Evolutionary conservation across 192 early-diverging fungal species (phyloP), one percentile per base, ranked within the genome.

Genomic region (Backusella australiensis): DNA sequence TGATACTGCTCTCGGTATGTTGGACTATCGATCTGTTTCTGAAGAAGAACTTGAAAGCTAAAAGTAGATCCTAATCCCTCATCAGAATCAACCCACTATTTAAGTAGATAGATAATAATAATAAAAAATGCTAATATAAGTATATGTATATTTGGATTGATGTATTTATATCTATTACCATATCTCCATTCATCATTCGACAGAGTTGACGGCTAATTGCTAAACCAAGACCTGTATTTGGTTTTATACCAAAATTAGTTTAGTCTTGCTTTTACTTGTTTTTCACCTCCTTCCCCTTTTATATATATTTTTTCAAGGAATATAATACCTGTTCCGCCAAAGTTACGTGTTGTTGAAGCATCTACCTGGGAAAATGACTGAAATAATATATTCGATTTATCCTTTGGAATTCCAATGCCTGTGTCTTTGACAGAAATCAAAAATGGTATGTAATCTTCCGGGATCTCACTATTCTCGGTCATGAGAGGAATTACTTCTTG

Each of bases 21-120:
- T 6, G 67, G 67, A 35, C 44, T 71, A 23, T 41, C 44, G 5
- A 49, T n/a, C n/a, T 71, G 52, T 29, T 56, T 69, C 21, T 70
- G 69, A 26, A 77, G 41, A 19, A 42, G 59, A 15, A 77, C 69
- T 8, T 53, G 44, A 69, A 96, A 94, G 72, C 83, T 90, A 85
- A 96, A 96, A 66, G 88, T 87, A 0, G 93, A 93, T 41, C 94
- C 93, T 42, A 85, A 77, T 14, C 90, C 91, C 42, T 87, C 87
- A 39, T 87, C 85, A 75, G 89, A 90, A 53, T 80, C 75, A 2
- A 76, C 75, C 79, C 79, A 80, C 69, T 77, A 19, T 26, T 26
- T 21, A 34, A 41, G 53, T 32, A 52, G 19, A 15, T 7, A 68
- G 9, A 29, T 14, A 63, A 32, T 32, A 59, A 56, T 23, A 53